A percentile compares a stretch with the other conserved stretches of the same genome.
Conservation (phyloP, 306 rosid species). For the Cucurbita ficifolia region DNA sequence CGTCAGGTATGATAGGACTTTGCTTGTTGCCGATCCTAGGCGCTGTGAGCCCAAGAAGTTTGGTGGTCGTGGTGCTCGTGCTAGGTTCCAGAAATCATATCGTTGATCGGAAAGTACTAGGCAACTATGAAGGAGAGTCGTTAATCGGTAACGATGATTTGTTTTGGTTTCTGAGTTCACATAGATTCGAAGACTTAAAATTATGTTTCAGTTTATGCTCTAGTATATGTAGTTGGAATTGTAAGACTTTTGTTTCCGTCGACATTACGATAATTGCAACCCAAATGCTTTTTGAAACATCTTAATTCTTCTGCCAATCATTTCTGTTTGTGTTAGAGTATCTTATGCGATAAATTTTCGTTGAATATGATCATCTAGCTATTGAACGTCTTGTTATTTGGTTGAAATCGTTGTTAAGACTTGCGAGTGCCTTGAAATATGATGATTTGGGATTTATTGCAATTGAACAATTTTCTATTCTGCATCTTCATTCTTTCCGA, state of each 20-base stretch:
- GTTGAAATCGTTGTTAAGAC: neutral
- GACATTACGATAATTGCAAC: neutral
- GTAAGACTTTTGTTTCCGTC: neutral
- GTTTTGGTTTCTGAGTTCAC: neutral
- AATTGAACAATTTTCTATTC: neutral
- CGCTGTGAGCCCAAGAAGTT: slow-evolving; percentile 69
- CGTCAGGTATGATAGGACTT: slow-evolving; percentile 36
- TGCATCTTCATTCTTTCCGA: neutral
- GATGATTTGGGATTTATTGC: neutral
- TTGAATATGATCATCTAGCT: neutral
- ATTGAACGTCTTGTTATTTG: neutral
- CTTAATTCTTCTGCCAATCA: neutral
- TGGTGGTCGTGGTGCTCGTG: slow-evolving; percentile 58
- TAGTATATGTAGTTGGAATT: neutral
- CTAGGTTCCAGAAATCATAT: slow-evolving; percentile 60
- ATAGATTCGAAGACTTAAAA: slow-evolving; percentile 11
- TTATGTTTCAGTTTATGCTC: slow-evolving; percentile 15
- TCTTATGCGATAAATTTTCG: neutral
- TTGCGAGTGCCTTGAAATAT: neutral
- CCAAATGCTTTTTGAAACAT: neutral
- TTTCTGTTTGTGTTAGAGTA: neutral
- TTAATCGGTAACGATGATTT: slow-evolving; percentile 2
- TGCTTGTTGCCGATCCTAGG: slow-evolving; percentile 53
- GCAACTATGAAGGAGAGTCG: neutral
- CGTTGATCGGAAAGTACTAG: slow-evolving; percentile 19